These are phyloP conservation scores for Fraxinus anomala DNA, from an alignment of 257 asterid species.

Conservation along the genomic window DNA sequence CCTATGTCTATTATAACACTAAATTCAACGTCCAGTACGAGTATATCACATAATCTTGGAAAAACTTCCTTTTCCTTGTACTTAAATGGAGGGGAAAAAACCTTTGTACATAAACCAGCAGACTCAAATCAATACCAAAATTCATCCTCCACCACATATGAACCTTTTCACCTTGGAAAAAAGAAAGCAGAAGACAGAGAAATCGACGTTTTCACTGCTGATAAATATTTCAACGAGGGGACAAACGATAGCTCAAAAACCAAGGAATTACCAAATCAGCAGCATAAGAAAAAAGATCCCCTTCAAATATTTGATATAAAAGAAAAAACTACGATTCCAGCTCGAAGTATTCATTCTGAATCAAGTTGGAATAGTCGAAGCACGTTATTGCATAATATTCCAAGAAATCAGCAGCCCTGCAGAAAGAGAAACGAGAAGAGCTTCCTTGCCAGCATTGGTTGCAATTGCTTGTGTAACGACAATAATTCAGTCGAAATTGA, in stretches of 20 bases:
- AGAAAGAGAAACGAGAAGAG: conserved; percentile 45
- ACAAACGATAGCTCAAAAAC: conserved; percentile 26
- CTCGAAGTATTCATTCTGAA: conserved; percentile 63
- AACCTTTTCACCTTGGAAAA: conserved; percentile 33
- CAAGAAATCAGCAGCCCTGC: conserved; percentile 40
- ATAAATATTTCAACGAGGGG: conserved; percentile 68
- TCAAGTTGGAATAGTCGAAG: conserved; percentile 64
- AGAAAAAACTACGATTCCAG: conserved; percentile 26
- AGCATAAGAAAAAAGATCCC: conserved; percentile 37
- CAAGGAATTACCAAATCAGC: conserved; percentile 24
- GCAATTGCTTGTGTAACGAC: conserved; percentile 61
- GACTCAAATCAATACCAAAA: conserved; percentile 29
- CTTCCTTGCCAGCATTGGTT: conserved; percentile 57
- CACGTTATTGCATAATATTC: conserved; percentile 37
- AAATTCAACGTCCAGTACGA: conserved; percentile 37
- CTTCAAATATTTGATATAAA: conserved; percentile 30
- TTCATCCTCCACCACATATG: conserved; percentile 31
- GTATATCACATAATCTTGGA: conserved; percentile 22
- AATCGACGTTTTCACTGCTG: conserved; percentile 75
- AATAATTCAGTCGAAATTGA: conserved; percentile 51
- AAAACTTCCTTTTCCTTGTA: conserved; percentile 62
- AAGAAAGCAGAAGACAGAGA: conserved; percentile 53
- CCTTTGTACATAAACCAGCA: conserved; percentile 40
- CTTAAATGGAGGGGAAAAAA: conserved; percentile 47
- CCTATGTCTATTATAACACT: conserved; percentile 48